Base-by-base conservation (phyloP, 2,329 filamentous ascomycete genomes). In the Aspergillus sp. region DNA sequence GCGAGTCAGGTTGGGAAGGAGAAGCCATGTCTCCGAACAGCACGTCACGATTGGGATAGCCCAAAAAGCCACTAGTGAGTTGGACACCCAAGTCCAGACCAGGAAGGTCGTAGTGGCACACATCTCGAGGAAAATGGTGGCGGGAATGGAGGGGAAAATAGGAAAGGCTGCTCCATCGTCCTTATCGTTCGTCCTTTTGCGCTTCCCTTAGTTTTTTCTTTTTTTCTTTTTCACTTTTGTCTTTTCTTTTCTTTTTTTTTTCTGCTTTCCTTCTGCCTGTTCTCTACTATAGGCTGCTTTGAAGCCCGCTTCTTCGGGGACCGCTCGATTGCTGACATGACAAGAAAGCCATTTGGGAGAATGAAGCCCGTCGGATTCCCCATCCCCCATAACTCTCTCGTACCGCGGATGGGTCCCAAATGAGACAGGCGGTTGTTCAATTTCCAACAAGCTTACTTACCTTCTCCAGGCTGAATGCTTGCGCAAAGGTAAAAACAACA, bases 1-100 rank as follows among this genome's bases (percentile, higher is more conserved):
- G 62, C 62, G 53, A 64, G 54, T 58, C 44, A 54, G 60, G 36
- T 50, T 38, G 54, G 27, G 25, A 44, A 36, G 30, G 30, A 32
- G 55, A 7, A 17, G 27, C 48, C 49, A 25, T 23, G 44, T 25
- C 44, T 38, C 32, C 19, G 19, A 42, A n/a, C 11, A 50, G 54
- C n/a, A 27, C 39, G 39, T 42, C 15, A 15, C 27, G 21, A 49
- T 49, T 42, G n/a, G 32, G 36, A 17, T 23, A 21, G 21, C 32
- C n/a, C 32, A 11, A 57, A 21, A 30, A 53, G 49, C n/a, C 17
- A 30, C 32, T n/a, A 38, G 36, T 21, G 27, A 30, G n/a, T 17
- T n/a, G 30, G 36, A 32, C 27, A 39, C 25, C 25, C 21, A 32
- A 52, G 27, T 38, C n/a, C 27, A 17, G 52, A 47, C 17, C 36